phyloP scores from a whole-genome alignment of 352 stramenopile species.

The Phytophthora hibernalis region DNA sequence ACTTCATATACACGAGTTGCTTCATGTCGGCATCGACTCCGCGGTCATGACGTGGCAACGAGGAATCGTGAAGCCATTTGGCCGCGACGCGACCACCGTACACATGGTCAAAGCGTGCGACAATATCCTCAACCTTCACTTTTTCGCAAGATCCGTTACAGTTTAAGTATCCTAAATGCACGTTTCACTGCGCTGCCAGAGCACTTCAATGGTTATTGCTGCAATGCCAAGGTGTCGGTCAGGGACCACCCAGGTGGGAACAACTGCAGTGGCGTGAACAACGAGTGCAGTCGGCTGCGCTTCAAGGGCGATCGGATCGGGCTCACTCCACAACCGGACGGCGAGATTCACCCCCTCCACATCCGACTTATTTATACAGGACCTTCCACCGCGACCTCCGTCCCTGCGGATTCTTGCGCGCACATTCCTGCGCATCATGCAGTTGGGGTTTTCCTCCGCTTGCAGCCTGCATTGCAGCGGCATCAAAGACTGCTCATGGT shows the following conservation, averaged over 20 bases:
- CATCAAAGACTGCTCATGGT: constrained; percentile 33
- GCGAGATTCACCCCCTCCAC: constrained; percentile 24
- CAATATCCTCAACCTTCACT: constrained; percentile 30
- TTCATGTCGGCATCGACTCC: constrained; percentile 14
- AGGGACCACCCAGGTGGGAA: neutral
- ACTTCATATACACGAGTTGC: constrained; percentile 16
- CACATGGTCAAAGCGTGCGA: constrained; percentile 8
- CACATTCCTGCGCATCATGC: constrained; percentile 38
- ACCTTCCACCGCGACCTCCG: constrained; percentile 20
- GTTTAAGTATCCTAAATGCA: neutral
- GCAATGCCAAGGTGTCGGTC: neutral
- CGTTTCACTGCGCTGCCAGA: no score
- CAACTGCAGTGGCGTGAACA: constrained; percentile 24
- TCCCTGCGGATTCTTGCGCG: constrained; percentile 38
- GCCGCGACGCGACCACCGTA: constrained; percentile 17
- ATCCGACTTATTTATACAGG: neutral
- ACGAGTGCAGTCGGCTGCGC: constrained; percentile 16
- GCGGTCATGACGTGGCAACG: constrained; percentile 10
- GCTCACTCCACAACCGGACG: constrained; percentile 31
- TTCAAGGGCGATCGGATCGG: constrained; percentile 28
- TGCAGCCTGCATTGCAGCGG: constrained; percentile 8
- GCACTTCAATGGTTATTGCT: neutral
- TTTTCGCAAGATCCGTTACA: constrained; percentile 25
- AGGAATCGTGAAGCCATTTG: constrained; percentile 25
- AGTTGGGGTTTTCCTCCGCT: constrained; percentile 12